Evolutionary conservation across 2,329 filamentous ascomycete genomes (phyloP).

Genomic region (Helminthosporium solani): DNA sequence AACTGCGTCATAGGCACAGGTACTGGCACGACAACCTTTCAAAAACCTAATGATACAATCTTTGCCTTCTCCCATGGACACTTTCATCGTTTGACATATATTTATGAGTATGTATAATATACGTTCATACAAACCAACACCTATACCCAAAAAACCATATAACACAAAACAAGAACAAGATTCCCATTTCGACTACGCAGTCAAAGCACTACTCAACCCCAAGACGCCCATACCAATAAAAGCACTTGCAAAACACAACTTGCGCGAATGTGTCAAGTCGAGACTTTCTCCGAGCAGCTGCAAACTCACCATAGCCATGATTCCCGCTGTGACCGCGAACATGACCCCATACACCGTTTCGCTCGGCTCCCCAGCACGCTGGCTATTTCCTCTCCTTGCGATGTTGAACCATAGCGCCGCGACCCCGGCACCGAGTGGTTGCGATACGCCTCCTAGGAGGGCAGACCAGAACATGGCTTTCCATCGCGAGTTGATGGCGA

Average conservation of each 20-base stretch:
- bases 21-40: no score
- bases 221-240: constrained; percentile 86
- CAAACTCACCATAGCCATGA: constrained; percentile 92
- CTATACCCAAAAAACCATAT: not conserved
- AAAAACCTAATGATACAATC: no score
- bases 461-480: constrained; percentile 84
- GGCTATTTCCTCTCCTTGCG: constrained; percentile 53
- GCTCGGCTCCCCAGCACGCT: constrained; percentile 47
- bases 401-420: constrained; percentile 85
- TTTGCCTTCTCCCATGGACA: no score
- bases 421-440: constrained; percentile 80
- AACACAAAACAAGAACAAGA: not conserved
- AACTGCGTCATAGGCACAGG: no score
- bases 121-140: no score
- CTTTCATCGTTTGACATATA: no score
- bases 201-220: constrained; percentile 80
- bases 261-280: constrained; percentile 75
- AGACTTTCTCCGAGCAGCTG: constrained; percentile 86
- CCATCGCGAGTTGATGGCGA: constrained; percentile 77
- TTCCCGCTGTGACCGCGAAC: constrained; percentile 87
- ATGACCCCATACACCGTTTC: constrained; percentile 71
- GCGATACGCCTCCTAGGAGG: constrained; percentile 79
- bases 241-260: constrained; percentile 75
- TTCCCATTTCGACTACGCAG: constrained; percentile 48
- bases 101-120: no score